These are phyloP conservation scores for Leccinum huronense DNA, from an alignment of 1,284 basidiomycete genomes.

Conservation along the genomic window DNA sequence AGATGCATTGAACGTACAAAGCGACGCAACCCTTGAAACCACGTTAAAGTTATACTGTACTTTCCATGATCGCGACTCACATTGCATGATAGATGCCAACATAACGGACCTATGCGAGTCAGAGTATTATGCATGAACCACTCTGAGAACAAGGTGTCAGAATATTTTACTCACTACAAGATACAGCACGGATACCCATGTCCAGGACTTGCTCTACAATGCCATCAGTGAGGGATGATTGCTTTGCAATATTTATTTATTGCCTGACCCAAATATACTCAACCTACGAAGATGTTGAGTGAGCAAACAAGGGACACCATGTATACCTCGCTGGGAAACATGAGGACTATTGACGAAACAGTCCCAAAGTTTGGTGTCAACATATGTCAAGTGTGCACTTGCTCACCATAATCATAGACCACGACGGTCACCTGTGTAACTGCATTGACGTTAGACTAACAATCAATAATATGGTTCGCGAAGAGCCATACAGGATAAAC, in stretches of 20 bases:
- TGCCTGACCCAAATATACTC: background rate
- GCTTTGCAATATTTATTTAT: background rate
- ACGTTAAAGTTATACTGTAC: no score
- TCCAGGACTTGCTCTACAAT: background rate
- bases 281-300: background rate
- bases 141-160: no score
- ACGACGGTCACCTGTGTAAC: background rate
- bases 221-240: background rate
- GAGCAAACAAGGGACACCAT: background rate
- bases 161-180: no score
- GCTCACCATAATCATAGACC: background rate
- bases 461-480: background rate
- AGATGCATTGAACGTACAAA: background rate
- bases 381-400: background rate
- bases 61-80: no score
- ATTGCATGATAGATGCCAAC: no score
- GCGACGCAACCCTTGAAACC: fast-evolving
- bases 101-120: no score
- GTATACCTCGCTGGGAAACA: background rate
- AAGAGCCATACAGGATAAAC: background rate
- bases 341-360: background rate
- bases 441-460: background rate
- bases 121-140: background rate
- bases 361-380: background rate
- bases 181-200: background rate